Base-by-base conservation (phyloP, 495 filamentous ascomycete species). In the Cenococcum geophilum region DNA sequence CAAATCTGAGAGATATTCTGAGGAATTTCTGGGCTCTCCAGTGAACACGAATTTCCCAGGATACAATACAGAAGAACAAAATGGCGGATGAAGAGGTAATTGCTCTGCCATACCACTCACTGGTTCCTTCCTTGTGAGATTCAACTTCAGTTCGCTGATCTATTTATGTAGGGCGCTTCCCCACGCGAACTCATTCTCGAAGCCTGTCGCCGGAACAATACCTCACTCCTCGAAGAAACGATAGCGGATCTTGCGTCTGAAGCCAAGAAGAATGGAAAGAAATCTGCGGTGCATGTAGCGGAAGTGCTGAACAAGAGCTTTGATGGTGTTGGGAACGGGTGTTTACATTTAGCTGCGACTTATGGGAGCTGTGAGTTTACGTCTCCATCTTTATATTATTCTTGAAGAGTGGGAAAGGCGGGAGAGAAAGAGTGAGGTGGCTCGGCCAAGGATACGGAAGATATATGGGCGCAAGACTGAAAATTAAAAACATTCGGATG, bases 121-220 rank as follows among this genome's bases (percentile, higher is more conserved):
- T 9, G 8, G 18, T 56, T 45, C 36, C 55, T 43, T 57, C 50
- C 68, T 62, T 59, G 70, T 61, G 27, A 32, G 27, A 32, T 32
- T 32, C 27, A 2, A 6, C 27, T 32, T 32, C 27, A 32, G 27
- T 32, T 32, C 27, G 6, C 27, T 32, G 6, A 32, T 32, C 27
- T 32, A 6, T 2, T 65, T 66, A 63, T 58, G 36, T 59, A 97
- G 89, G 93, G 93, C 73, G 93, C 95, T 60, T 88, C 89, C 53
- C 83, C 85, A 12, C 76, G 81, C 68, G 95, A 99, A 74, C 83
- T 87, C 65, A 82, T 97, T 59, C 84, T 99, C 73, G 93, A 96
- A 78, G 88, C 95, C 68, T 91, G 87, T 75, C 90, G 93, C 36
- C 85, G 93, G 60, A 89, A 97, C 78, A 96, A 97, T 74, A 83